phyloP scores from a whole-genome alignment of 2,329 filamentous ascomycete species.

The Dactylellina leptospora region DNA sequence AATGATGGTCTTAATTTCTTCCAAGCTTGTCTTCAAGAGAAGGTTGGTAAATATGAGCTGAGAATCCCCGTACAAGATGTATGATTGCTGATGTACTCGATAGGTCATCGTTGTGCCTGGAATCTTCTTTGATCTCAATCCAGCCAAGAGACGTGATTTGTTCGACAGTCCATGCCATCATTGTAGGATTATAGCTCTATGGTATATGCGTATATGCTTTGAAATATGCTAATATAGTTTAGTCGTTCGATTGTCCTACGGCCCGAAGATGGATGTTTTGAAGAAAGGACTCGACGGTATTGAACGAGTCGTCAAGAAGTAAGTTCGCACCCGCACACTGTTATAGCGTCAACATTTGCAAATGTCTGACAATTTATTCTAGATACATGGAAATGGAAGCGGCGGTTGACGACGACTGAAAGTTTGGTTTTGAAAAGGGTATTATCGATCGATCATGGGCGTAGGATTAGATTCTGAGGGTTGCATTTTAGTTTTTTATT shows the following conservation, averaged over 20 bases:
- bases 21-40: constrained; percentile 88
- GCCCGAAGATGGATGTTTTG: constrained; percentile 80
- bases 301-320: constrained; percentile 80
- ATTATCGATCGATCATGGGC: too few species aligned
- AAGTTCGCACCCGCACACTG: too few species aligned
- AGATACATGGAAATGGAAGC: constrained; percentile 34
- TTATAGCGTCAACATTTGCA: too few species aligned
- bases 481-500: too few species aligned
- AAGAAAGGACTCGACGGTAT: constrained; percentile 84
- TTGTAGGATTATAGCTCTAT: constrained; percentile 19
- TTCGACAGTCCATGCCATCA: constrained; percentile 77
- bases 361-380: too few species aligned
- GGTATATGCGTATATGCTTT: not conserved
- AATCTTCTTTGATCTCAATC: constrained; percentile 98
- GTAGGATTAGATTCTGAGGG: not conserved
- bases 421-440: not conserved
- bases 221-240: not conserved
- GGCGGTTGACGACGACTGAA: constrained; percentile 31
- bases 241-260: constrained; percentile 85
- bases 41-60: constrained; percentile 60
- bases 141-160: constrained; percentile 83
- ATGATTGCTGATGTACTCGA: not conserved
- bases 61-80: not conserved
- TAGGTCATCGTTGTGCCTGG: constrained; percentile 89
- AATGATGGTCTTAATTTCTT: constrained; percentile 97